Evolutionary conservation across 768 basidiomycete genomes (phyloP), one percentile per base, ranked within the genome.

Genomic region (Auricularia auricula-judae): DNA sequence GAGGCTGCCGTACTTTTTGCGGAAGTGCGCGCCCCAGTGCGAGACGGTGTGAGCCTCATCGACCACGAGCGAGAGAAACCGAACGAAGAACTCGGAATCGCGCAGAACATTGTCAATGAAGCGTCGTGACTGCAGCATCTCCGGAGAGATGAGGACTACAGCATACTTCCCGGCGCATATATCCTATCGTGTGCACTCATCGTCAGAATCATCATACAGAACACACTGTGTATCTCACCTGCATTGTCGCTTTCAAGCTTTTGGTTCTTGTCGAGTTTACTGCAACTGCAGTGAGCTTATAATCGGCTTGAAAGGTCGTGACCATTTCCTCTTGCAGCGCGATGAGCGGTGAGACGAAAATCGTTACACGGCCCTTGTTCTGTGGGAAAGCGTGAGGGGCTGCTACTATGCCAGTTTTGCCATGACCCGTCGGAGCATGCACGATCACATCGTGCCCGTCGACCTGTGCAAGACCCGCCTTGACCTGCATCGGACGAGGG

Each of bases 301-400:
- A 78, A 34, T 78, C 74, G 0, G 67, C 59, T 3, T 64, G 21
- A 39, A 77, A 77, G 0, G 76, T 77, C 8, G 61, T 5, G 0
- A 76, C 76, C 71, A 72, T 72, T 62, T 80, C 76, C 0, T 78
- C 74, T 21, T 80, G 76, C 1, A 80, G 72, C 0, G 75, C 73
- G 1, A 79, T 68, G 2, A 80, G 65, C 2, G 78, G 79, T 3
- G 76, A 77, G 0, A 80, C 71, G 69, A 79, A 69, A 1, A 80
- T 65, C 0, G 76, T 77, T 0, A 77, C 70, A 63, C 71, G 73
- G 3, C 72, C 74, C 39, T 72, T 67, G 21, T 66, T 70, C 5
- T 18, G 62, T 3, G 67, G 66, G 29, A 70, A 73, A 0, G 72
- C 62, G 65, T 79, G 74, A 3, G 78, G 78, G 0, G 74, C 79